Conservation (phyloP, 2,329 filamentous ascomycete species). For the Chaetomium sp. region DNA sequence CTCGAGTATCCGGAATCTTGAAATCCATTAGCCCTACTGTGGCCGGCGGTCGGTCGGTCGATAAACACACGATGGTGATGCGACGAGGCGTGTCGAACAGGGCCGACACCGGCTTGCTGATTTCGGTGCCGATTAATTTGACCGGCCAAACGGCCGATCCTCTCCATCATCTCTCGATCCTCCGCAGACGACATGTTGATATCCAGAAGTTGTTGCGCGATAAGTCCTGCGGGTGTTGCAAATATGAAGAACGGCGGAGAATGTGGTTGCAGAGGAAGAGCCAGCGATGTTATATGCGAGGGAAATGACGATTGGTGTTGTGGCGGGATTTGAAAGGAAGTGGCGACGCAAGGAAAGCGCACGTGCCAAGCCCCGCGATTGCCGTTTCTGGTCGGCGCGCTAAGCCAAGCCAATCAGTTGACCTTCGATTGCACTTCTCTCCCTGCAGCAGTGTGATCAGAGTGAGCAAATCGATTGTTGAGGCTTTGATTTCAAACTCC, state of each 20-base stretch:
- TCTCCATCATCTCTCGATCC: conserved; percentile 47
- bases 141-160: conserved; percentile 49
- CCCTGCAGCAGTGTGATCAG: background rate
- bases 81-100: conserved; percentile 22
- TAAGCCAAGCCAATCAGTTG: background rate
- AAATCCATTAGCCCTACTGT: conserved; percentile 12
- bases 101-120: conserved; percentile 42
- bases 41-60: conserved; percentile 3
- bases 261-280: too few relatives aligned
- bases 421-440: background rate
- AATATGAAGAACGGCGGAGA: background rate
- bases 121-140: conserved; percentile 77
- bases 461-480: too few relatives aligned
- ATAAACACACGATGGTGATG: conserved; percentile 32
- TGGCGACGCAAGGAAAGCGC: background rate
- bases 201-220: background rate
- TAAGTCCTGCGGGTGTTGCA: background rate
- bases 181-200: conserved; percentile 40
- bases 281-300: too few relatives aligned
- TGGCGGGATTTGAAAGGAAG: background rate
- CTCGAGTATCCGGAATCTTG: conserved; percentile 18
- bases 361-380: background rate
- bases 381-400: background rate
- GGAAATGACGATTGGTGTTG: background rate
- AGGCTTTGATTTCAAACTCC: too few relatives aligned